Percentiles rank a stretch among this genome's conserved stretches.
Conservation (phyloP, 2,329 filamentous ascomycete species). For the Stagonosporopsis vannaccii region DNA sequence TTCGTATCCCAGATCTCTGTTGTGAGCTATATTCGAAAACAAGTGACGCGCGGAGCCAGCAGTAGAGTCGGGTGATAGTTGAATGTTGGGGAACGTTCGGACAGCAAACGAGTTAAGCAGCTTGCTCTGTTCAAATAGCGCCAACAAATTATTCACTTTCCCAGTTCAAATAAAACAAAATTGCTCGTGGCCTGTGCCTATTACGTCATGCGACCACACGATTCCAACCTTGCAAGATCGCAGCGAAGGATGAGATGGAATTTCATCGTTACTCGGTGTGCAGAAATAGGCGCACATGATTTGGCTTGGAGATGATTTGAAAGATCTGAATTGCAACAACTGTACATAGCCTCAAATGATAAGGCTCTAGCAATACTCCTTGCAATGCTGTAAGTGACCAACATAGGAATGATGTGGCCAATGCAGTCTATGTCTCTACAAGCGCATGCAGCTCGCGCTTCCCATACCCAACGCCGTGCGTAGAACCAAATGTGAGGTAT, state of each 20-base stretch:
- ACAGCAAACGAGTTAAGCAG: neutral
- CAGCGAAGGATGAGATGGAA: neutral
- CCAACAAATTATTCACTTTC: neutral
- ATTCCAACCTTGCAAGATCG: neutral
- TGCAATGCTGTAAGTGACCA: constrained; percentile 29
- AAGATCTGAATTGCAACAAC: constrained; percentile 5
- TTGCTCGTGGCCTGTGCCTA: constrained; percentile 4
- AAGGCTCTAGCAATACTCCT: constrained; percentile 23
- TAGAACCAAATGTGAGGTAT: constrained; percentile 29
- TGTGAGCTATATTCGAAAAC: neutral
- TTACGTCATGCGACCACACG: constrained; percentile 2
- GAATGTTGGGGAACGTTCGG: neutral
- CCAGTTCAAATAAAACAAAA: neutral
- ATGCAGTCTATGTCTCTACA: constrained; percentile 27
- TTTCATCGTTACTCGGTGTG: neutral
- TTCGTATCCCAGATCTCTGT: neutral
- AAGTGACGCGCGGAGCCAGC: too few relatives aligned
- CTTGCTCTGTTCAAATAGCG: neutral
- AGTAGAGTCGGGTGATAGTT: neutral
- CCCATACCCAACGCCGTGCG: constrained; percentile 36
- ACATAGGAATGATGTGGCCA: constrained; percentile 17
- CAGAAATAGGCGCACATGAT: too few relatives aligned
- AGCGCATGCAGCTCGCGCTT: constrained; percentile 32
- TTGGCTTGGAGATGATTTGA: neutral
- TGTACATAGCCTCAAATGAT: constrained; percentile 12